Evolutionary conservation across 2,329 filamentous ascomycete genomes (phyloP).

Genomic region (Monosporascus ibericus): DNA sequence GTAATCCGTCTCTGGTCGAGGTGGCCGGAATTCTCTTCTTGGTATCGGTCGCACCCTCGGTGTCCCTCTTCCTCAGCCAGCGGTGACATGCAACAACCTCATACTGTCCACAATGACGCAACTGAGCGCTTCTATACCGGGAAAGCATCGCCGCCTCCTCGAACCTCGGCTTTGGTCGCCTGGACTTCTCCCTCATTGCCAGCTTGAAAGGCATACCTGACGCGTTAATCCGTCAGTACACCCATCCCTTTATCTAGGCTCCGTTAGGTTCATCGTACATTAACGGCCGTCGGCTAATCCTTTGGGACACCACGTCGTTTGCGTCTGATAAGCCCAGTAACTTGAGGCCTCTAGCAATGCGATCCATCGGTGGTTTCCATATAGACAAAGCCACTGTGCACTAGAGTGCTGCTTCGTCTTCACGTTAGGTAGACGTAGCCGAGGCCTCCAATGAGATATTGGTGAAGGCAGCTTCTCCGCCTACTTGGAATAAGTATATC

Average conservation of each 20-base stretch:
- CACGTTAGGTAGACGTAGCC: too few species aligned
- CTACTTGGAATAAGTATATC: too few species aligned
- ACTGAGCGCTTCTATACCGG: slow-evolving; percentile 33
- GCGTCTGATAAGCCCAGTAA: slow-evolving; percentile 22
- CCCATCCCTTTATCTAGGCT: not conserved
- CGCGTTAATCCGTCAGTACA: slow-evolving; percentile 13
- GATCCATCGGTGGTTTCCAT: too few species aligned
- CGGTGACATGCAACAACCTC: slow-evolving; percentile 42
- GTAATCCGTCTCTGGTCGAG: not conserved
- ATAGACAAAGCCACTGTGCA: too few species aligned
- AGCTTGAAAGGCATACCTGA: slow-evolving; percentile 12
- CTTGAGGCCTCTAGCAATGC: not conserved
- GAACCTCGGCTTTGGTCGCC: slow-evolving; percentile 40
- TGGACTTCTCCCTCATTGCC: slow-evolving; percentile 38
- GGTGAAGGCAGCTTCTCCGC: too few species aligned
- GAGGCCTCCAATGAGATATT: too few species aligned
- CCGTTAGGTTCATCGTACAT: not conserved
- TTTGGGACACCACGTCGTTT: slow-evolving; percentile 19
- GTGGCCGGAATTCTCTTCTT: not conserved
- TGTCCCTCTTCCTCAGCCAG: slow-evolving; percentile 42
- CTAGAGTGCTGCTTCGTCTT: too few species aligned
- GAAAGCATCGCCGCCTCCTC: slow-evolving; percentile 39
- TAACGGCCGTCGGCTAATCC: not conserved
- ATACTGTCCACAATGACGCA: slow-evolving; percentile 40
- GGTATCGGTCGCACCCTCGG: slow-evolving; percentile 24